Evolutionary conservation across 1,284 basidiomycete genomes (phyloP), one percentile per base, ranked within the genome.

Genomic region (Leccinum huronense): DNA sequence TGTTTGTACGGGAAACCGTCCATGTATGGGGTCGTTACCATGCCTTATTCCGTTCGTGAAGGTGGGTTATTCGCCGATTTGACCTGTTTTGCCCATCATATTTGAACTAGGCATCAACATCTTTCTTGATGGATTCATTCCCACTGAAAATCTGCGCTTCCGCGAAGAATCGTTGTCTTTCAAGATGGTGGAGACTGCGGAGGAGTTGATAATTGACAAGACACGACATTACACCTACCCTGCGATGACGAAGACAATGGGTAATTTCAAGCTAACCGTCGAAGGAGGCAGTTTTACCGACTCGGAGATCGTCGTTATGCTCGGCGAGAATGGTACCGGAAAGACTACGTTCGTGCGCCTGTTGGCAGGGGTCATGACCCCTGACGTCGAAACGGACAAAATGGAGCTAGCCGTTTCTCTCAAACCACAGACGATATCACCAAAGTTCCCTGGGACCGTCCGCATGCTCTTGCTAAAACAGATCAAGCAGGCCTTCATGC

Each of bases 281-380:
- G 86, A 95, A 71, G 80, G 77, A 0, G 96, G 96, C 34, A 86
- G 86, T 59, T 98, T 97, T 79, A 94, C 95, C 16, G 95, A 98
- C 76, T 97, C 94, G 1, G 95, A 98, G 76, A 98, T 98, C 76
- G 94, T 98, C 69, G 95, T 98, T 75, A 55, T 55, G 53, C 53
- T 55, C 16, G 53, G 53, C 27, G 95, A 98, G 84, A 98, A 98
- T 78, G 95, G 95, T 62, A 98, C 94, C 10, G 95, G 95, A 57
- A 98, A 98, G 84, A 97, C 96, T 58, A 98, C 95, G 0, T 93
- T 98, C 75, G 93, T 98, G 65, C 91, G 95, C 68, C 81, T 98
- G 61, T 84, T 98, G 62, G 94, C 94, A 13, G 53, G 53, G 14
- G 53, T 55, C 27, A n/a, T 84, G 30, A 60, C 65, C 27, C 95